A percentile compares a stretch with the other conserved stretches of the same genome.
phyloP scores from a whole-genome alignment of 495 filamentous ascomycete species.

The Daldinia caldariorum region DNA sequence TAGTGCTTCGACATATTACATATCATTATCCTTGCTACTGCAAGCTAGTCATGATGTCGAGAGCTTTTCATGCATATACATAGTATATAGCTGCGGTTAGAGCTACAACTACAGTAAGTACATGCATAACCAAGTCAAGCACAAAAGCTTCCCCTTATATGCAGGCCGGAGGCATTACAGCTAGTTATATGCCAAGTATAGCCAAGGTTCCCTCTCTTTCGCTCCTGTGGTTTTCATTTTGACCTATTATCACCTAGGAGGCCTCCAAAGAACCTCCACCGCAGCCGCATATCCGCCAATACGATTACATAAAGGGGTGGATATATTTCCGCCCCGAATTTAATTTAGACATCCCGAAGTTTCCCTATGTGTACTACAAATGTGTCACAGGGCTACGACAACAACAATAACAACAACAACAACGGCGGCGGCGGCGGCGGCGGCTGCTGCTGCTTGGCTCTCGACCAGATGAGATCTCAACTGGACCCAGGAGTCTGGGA shows the following conservation, averaged over 20 bases:
- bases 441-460: conserved; percentile 31
- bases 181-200: conserved; percentile 32
- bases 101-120: conserved; percentile 40
- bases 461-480: conserved; percentile 33
- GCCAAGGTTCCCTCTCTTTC: conserved; percentile 31
- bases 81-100: conserved; percentile 28
- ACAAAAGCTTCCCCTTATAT: conserved; percentile 33
- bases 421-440: background rate
- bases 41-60: conserved; percentile 29
- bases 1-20: conserved; percentile 21
- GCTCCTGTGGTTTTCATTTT: conserved; percentile 19
- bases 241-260: conserved; percentile 29
- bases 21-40: conserved; percentile 33
- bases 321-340: conserved; percentile 25
- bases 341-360: conserved; percentile 14
- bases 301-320: conserved; percentile 25
- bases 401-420: no score
- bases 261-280: conserved; percentile 33
- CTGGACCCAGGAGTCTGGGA: conserved; percentile 43
- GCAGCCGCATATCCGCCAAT: conserved; percentile 21
- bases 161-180: conserved; percentile 32
- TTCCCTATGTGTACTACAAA: conserved; percentile 29
- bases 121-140: conserved; percentile 35
- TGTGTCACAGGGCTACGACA: conserved; percentile 32
- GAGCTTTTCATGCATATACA: conserved; percentile 9